Evolutionary conservation across 2,329 filamentous ascomycete species (phyloP), one percentile per base, ranked within the genome.

Genomic region (Capronia americana): DNA sequence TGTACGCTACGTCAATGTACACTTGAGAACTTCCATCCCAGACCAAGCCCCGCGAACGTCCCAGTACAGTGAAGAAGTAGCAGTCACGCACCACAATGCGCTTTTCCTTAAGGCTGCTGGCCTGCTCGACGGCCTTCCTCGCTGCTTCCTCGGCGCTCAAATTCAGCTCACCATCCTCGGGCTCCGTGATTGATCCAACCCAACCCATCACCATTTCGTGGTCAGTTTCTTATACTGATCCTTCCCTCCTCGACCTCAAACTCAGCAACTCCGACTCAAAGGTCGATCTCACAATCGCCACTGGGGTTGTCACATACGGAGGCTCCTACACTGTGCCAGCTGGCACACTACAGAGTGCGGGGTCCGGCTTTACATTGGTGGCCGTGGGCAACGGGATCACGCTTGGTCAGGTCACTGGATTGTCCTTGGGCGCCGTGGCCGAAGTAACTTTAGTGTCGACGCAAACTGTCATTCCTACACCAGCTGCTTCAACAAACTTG

Each of bases 241-340:
- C 80, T 0, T 58, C 72, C 3, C 74, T 74, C 6, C 78, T 82
- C 71, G 74, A 76, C 64, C 77, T 83, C 69, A 72, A 78, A 50
- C 73, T 82, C n/a, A 78, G 80, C 72, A 79, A 82, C 64, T 73
- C 78, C 60, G 73, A 74, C 66, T 26, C 58, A n/a, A 17, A 41
- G 14, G 5, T 7, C 5, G 53, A 64, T 55, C 23, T 66, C 4
- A 63, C 58, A 12, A 51, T 69, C 7, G 67, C 64, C 8, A 66
- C 60, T 8, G 61, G 61, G 2, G 61, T 69, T 12, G 55, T 65
- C 12, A 44, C 64, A 44, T 64, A 57, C 51, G 38, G 56, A n/a
- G 63, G 57, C 38, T 30, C 55, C 3, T 58, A 64, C 53, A 64
- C 60, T 32, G 60, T 69, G 11, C 61, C 67, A 11, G 67, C 60